Evolutionary conservation across 2,329 filamentous ascomycete species (phyloP).

Genomic region (Paecilomyces sp.): DNA sequence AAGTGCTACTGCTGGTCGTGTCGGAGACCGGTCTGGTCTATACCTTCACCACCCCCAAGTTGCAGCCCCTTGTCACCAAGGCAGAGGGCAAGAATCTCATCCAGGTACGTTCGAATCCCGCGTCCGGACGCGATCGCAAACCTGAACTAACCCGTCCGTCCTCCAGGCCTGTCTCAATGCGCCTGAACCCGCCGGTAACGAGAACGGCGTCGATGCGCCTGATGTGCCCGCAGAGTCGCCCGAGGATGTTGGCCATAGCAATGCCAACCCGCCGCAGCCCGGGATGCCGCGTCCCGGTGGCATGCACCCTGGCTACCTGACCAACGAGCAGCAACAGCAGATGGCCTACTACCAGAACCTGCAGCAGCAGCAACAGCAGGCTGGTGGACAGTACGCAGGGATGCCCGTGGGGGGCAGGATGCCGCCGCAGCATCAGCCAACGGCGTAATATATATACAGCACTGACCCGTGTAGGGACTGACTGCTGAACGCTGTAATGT

Average conservation of each 20-base stretch:
- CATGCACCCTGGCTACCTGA: slow-evolving; percentile 65
- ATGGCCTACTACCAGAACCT: slow-evolving; percentile 80
- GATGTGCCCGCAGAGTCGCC: slow-evolving; percentile 75
- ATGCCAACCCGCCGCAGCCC: slow-evolving; percentile 61
- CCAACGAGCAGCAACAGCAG: slow-evolving; percentile 62
- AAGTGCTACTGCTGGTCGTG: slow-evolving; percentile 92
- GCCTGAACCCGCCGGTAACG: slow-evolving; percentile 77
- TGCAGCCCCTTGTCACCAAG: slow-evolving; percentile 96
- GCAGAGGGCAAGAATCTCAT: slow-evolving; percentile 99
- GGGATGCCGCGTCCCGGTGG: slow-evolving; percentile 62
- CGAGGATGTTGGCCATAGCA: slow-evolving; percentile 73
- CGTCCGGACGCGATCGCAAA: background rate
- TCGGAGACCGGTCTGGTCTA: slow-evolving; percentile 97
- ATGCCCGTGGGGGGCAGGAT: slow-evolving; percentile 73
- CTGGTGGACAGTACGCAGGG: slow-evolving; percentile 60
- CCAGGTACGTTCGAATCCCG: slow-evolving; percentile 61
- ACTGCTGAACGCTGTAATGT: slow-evolving; percentile 12
- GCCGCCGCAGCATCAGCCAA: slow-evolving; percentile 75
- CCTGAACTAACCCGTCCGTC: slow-evolving; percentile 11
- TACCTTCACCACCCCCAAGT: slow-evolving; percentile 96
- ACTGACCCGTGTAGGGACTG: slow-evolving; percentile 5
- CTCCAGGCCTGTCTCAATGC: slow-evolving; percentile 87
- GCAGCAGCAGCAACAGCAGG: slow-evolving; percentile 60
- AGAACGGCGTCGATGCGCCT: slow-evolving; percentile 70
- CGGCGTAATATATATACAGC: slow-evolving; percentile 47